Percentiles rank a stretch among this genome's conserved stretches.
Evolutionary conservation across 805 yeast species (phyloP).

Genomic region (Wickerhamomyces sydowiorum): DNA sequence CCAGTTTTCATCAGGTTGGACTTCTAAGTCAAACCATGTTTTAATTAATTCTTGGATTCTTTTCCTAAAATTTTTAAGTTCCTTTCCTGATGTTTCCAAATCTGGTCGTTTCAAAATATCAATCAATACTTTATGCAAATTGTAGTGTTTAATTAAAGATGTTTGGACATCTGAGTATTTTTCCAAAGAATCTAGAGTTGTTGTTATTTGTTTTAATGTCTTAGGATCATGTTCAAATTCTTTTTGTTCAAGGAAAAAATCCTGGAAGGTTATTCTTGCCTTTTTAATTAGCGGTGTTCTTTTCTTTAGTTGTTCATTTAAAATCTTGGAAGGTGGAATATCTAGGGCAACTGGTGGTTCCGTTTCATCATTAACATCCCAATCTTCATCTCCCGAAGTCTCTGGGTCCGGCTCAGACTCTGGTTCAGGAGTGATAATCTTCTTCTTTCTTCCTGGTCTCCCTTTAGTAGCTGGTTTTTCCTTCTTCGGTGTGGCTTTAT

Average conservation of each 20-base stretch:
- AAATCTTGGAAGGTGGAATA: conserved; percentile 11
- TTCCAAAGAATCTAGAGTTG: conserved; percentile 19
- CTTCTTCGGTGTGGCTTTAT: conserved; percentile 12
- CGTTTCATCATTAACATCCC: conserved; percentile 16
- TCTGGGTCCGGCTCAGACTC: conserved; percentile 15
- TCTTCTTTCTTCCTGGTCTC: conserved; percentile 3
- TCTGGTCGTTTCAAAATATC: conserved; percentile 33
- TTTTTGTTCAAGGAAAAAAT: conserved; percentile 9
- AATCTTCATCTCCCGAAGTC: conserved; percentile 21
- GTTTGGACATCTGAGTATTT: conserved; percentile 19
- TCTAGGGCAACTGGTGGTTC: conserved; percentile 15
- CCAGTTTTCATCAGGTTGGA: conserved; percentile 26
- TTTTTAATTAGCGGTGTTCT: conserved; percentile 16
- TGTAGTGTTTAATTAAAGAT: conserved; percentile 26
- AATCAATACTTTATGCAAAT: conserved; percentile 26
- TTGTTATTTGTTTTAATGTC: conserved; percentile 14
- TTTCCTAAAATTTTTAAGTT: conserved; percentile 11
- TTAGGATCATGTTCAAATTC: conserved; percentile 6
- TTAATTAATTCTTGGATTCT: conserved; percentile 12
- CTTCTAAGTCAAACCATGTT: conserved; percentile 21
- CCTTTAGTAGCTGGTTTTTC: conserved; percentile 14
- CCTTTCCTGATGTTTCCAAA: conserved; percentile 7
- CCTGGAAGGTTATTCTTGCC: conserved; percentile 25
- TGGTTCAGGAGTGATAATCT: conserved; percentile 1
- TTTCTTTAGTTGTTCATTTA: conserved; percentile 11